Evolutionary conservation across 2,329 filamentous ascomycete species (phyloP).

Genomic region (Monosporascus sp.): DNA sequence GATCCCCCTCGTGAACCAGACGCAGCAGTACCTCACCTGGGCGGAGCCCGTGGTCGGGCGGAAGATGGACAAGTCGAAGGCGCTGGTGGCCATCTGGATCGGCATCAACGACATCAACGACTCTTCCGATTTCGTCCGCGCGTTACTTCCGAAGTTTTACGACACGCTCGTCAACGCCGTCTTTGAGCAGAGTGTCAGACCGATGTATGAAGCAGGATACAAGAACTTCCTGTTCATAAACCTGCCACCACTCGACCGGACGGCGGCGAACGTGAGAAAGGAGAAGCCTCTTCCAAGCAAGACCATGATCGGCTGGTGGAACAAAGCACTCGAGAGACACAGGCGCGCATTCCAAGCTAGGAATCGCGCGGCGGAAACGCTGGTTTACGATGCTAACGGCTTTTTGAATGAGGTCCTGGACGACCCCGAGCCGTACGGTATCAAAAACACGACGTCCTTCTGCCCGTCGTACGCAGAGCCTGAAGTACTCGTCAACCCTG

Average conservation of each 20-base stretch:
- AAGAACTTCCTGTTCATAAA: slow-evolving; percentile 47
- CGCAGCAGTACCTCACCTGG: slow-evolving; percentile 40
- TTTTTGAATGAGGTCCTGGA: slow-evolving; percentile 25
- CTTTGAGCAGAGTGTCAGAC: slow-evolving; percentile 33
- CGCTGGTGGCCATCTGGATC: slow-evolving; percentile 46
- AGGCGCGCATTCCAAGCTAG: slow-evolving; percentile 26
- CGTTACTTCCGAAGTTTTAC: slow-evolving; percentile 41
- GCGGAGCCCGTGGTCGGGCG: slow-evolving; percentile 33
- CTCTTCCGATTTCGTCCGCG: slow-evolving; percentile 33
- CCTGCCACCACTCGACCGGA: slow-evolving; percentile 44
- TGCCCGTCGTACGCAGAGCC: slow-evolving; percentile 19
- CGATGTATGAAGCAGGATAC: slow-evolving; percentile 42
- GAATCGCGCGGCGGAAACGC: slow-evolving; percentile 11
- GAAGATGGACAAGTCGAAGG: slow-evolving; percentile 27
- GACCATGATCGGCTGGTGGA: slow-evolving; percentile 40
- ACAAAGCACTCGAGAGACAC: slow-evolving; percentile 22
- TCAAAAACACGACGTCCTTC: slow-evolving; percentile 23
- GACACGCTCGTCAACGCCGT: slow-evolving; percentile 33
- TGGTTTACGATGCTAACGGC: slow-evolving; percentile 27
- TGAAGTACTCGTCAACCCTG: slow-evolving; percentile 15
- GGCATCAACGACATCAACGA: slow-evolving; percentile 53
- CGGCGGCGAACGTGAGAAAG: slow-evolving; percentile 28
- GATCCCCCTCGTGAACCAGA: slow-evolving; percentile 43
- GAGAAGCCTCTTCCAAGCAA: slow-evolving; percentile 35
- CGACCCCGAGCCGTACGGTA: slow-evolving; percentile 18